Evolutionary conservation across 1,284 basidiomycete species (phyloP).

Genomic region (Sporisorium iseilematis-ciliati): DNA sequence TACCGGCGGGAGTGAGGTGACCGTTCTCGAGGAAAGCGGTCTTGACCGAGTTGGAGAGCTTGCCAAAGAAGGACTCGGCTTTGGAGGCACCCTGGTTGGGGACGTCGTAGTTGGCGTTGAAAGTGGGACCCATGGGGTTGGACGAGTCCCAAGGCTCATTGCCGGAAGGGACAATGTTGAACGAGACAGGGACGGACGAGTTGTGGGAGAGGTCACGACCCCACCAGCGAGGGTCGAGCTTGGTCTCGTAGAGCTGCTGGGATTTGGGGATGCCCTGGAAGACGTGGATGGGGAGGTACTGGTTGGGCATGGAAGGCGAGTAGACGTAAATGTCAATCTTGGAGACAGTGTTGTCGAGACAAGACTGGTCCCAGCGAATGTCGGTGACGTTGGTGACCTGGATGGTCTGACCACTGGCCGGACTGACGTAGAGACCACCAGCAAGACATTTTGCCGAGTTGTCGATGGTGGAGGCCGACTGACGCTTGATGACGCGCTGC

Average conservation of each 20-base stretch:
- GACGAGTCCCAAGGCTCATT: conserved; percentile 67
- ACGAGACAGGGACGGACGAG: conserved; percentile 52
- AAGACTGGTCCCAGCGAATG: conserved; percentile 58
- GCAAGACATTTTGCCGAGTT: conserved; percentile 53
- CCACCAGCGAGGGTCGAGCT: conserved; percentile 65
- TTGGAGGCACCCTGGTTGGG: conserved; percentile 51
- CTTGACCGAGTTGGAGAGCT: conserved; percentile 53
- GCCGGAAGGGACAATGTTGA: conserved; percentile 67
- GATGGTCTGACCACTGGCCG: conserved; percentile 34
- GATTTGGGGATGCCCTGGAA: conserved; percentile 56
- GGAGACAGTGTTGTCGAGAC: conserved; percentile 44
- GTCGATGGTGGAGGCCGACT: conserved; percentile 46
- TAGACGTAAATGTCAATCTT: conserved; percentile 68
- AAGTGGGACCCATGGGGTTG: conserved; percentile 65
- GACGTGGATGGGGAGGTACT: conserved; percentile 61
- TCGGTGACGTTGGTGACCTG: conserved; percentile 52
- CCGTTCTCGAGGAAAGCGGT: conserved; percentile 59
- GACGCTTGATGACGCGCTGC: conserved; percentile 42
- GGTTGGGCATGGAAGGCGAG: conserved; percentile 49
- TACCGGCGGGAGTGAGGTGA: conserved; percentile 58
- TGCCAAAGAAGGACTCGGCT: conserved; percentile 48
- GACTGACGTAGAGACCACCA: conserved; percentile 59
- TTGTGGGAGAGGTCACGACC: conserved; percentile 50
- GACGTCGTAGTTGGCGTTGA: conserved; percentile 59
- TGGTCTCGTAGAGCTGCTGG: conserved; percentile 46